Percentiles rank a stretch among this genome's conserved stretches.
These are phyloP conservation scores for Ziziphus jujuba DNA, from an alignment of 306 rosid genomes.

Conservation along the genomic window DNA sequence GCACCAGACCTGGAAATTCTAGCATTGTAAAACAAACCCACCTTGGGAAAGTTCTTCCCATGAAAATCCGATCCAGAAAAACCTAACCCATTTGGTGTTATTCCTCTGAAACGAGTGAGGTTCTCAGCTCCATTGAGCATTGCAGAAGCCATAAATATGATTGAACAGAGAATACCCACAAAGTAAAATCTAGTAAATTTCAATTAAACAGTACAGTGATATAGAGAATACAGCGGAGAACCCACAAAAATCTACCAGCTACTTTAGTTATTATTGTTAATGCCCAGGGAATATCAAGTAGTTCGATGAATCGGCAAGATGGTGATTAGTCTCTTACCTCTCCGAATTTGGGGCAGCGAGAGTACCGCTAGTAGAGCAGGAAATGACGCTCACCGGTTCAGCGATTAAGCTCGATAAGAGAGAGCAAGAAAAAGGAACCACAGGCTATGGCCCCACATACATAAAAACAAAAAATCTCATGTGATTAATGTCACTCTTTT, in stretches of 20 bases:
- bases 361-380: not conserved
- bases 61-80: slow-evolving; percentile 50
- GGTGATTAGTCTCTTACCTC: not conserved
- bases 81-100: slow-evolving; percentile 49
- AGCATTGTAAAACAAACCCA: slow-evolving; percentile 30
- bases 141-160: slow-evolving; percentile 60
- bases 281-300: not conserved
- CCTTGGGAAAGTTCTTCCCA: slow-evolving; percentile 40
- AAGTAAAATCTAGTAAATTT: slow-evolving; percentile 18
- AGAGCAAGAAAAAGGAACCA: slow-evolving; percentile 18
- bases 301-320: not conserved
- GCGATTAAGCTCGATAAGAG: not conserved
- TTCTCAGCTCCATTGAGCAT: slow-evolving; percentile 69
- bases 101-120: slow-evolving; percentile 42
- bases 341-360: not conserved
- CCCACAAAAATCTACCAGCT: not conserved
- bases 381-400: slow-evolving; percentile 10
- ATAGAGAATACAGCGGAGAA: slow-evolving; percentile 2
- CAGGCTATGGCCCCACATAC: not conserved
- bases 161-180: slow-evolving; percentile 8
- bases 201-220: not conserved
- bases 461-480: not conserved
- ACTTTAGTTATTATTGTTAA: not conserved
- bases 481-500: not conserved
- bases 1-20: slow-evolving; percentile 34